Base-by-base conservation (phyloP, 345 rosid species). In the Hibiscus syriacus region DNA sequence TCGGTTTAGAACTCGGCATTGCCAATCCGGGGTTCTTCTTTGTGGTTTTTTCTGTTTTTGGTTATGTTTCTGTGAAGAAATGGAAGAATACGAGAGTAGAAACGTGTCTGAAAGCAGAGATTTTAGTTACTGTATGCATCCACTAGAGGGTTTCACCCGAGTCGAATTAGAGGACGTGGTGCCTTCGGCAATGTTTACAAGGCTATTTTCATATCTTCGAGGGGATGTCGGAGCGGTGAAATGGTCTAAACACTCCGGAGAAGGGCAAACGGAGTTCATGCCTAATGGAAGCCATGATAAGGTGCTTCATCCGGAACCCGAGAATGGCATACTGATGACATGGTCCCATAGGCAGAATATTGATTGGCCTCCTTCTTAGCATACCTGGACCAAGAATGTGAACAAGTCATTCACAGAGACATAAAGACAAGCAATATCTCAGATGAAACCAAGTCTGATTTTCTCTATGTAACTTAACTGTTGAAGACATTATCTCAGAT, bases 361-460 rank as follows among this genome's bases (percentile, higher is more conserved):
- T 55, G 87, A 48, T 76, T 91, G 58, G 95, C 99, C 45, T 89
- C 95, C 14, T 90, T 85, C 1, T 73, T 93, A 11, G 70, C 88
- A 11, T 93, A 91, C 70, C 82, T 93, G 71, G 96, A 91, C 77
- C 91, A 87, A 59, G 98, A 93, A 68, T 93, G 98, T 36, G 98
- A 93, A 78, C 92, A 87, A 83, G 97, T 90, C 50, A 92, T 93
- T 49, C 98, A 90, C 58, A 79, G 97, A 75, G 99, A 93, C 71
- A 89, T 93, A 27, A 91, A 91, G 76, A 77, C 96, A 0, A 91
- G 96, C 67, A 91, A 94, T 67, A 79, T 94, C 97, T 0, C 85
- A 61, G 85, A 74, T 70, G 86, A 94, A 94, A 72, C 97, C 99
- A 2, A 84, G 82, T 65, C 81, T 91, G 34, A 81, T 92, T 45